Evolutionary conservation across 2,329 filamentous ascomycete species (phyloP), one percentile per base, ranked within the genome.

Genomic region (Thelonectria discophora): DNA sequence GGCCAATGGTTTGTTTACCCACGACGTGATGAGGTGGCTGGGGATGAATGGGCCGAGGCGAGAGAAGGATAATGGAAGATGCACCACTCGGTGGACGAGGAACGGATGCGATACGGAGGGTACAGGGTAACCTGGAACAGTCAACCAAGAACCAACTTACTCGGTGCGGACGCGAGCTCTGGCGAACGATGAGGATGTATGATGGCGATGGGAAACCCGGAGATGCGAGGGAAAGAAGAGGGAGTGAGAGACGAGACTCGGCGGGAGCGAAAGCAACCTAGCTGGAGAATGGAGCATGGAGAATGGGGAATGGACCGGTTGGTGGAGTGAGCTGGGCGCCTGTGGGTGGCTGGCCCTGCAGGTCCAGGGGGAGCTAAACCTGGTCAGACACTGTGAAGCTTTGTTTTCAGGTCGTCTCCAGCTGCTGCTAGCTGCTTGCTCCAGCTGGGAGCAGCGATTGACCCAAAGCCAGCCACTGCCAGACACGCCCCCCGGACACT

Each of bases 1-100:
- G 63, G 71, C 76, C 75, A 77, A 77, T 78, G 69, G 67, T 76
- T 77, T 78, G 75, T 77, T 77, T 77, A 78, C 73, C 69, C 73
- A 65, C 47, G 20, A 51, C 50, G 49, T 47, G 30, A 42, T n/a
- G 50, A 43, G 58, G 56, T 43, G 51, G 47, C 27, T 55, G 52
- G 46, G 48, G 58, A n/a, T n/a, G n/a, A n/a, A 55, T 47, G 52
- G 54, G 20, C 43, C 42, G 50, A 42, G 50, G 46, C 34, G 13
- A 56, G 43, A 7, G n/a, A n/a, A n/a, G n/a, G n/a, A n/a, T n/a
- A n/a, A n/a, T n/a, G n/a, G n/a, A n/a, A n/a, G n/a, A n/a, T n/a
- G 53, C 42, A 43, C 24, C 24, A 11, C 8, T 13, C 8, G 37
- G 24, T 13, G 30, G 43, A 11, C 9, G 21, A 20, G 43, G 34